Percentiles rank a stretch among this genome's conserved stretches.
These are phyloP conservation scores for Pelargonium cotyledonis DNA, from an alignment of 441 rosid species.

Conservation along the genomic window DNA sequence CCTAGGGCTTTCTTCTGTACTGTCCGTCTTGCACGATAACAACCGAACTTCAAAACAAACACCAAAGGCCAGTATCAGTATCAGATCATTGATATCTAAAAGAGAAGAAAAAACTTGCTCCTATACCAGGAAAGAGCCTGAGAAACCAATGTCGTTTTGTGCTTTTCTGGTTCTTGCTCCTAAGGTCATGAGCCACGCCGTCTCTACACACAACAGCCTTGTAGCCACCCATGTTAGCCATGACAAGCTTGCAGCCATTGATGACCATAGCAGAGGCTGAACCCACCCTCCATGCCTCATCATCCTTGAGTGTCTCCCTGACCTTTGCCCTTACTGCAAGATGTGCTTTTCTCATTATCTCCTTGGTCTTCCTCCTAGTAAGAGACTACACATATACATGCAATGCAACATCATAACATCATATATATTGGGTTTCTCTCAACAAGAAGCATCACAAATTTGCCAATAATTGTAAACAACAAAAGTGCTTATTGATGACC, in stretches of 20 bases:
- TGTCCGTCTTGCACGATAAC: conserved; percentile 34
- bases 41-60: conserved; percentile 17
- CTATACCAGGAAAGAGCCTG: conserved; percentile 39
- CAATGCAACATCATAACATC: background rate
- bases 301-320: conserved; percentile 31
- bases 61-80: background rate
- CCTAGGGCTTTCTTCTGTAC: conserved; percentile 18
- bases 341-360: conserved; percentile 49
- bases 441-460: too few relatives aligned
- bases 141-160: conserved; percentile 41
- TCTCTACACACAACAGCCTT: conserved; percentile 56
- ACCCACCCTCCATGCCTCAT: conserved; percentile 31
- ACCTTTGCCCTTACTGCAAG: conserved; percentile 40
- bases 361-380: conserved; percentile 43
- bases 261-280: conserved; percentile 56
- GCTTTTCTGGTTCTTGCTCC: conserved; percentile 25
- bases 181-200: conserved; percentile 54
- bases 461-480: too few relatives aligned
- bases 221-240: conserved; percentile 57
- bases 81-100: background rate
- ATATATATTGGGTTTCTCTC: too few relatives aligned
- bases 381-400: conserved; percentile 28
- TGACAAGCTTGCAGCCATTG: conserved; percentile 60
- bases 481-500: background rate
- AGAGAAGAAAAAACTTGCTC: background rate